Evolutionary conservation across 208 protist species (phyloP), one percentile per base, ranked within the genome.

Genomic region (Wallacemonas rigidus): DNA sequence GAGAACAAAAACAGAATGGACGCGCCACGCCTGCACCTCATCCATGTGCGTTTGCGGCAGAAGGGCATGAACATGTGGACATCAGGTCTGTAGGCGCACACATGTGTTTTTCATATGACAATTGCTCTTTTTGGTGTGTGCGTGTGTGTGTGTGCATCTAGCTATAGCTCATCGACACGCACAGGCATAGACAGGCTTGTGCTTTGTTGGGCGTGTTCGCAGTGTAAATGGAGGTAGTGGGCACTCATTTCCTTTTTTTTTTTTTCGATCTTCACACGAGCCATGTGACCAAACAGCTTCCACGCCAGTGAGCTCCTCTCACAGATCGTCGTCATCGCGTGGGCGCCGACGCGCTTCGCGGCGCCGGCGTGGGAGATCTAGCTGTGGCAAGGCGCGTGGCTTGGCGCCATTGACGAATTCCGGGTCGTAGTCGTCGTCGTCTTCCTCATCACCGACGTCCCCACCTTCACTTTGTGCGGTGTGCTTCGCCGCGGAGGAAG

Each of bases 361-460:
- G 7, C 85, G 79, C 8, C 77, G 68, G 26, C 76, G 79, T 4
- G 61, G 79, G 11, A 80, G 58, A 39, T 79, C 74, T 41, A 83
- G 58, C 65, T 79, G 61, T 11, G 90, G 90, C 69, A 95, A 71
- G 69, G 77, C 79, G 9, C 83, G 81, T 17, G 69, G 81, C 50
- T 78, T 79, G 15, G 86, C 90, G 8, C 87, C 90, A 12, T 56
- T 53, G 41, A 93, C 71, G 71, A 83, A 91, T 11, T 77, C 69
- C 0, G 90, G 90, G 4, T 75, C 64, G 76, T 95, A 95, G 35
- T 90, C 87, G 51, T 83, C 84, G 0, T 88, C 79, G 38, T 89
- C 79, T 7, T 88, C 81, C 38, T 81, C 80, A 3, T 82, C 79
- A 39, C 80, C 71, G 0, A 0, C 6, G 3, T 64, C 2, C 61